Evolutionary conservation across 2,329 filamentous ascomycete genomes (phyloP), one percentile per base, ranked within the genome.

Genomic region (Fusarium duplospermum): DNA sequence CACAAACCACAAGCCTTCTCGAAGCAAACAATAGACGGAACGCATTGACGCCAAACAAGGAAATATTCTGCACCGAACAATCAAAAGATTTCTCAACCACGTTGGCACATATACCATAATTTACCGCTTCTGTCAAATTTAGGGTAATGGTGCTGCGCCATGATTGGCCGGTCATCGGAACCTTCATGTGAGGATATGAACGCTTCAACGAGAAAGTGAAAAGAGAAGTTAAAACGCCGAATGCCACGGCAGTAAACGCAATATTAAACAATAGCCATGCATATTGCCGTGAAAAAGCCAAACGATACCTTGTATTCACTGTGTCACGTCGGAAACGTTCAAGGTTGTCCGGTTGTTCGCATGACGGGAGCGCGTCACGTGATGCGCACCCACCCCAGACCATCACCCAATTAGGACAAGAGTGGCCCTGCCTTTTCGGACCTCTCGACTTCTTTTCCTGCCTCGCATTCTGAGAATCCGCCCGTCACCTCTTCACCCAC

Each of bases 381-480:
- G 47, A 52, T 31, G 11, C 47, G 47, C 47, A 52, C 27, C 47
- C 47, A 52, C 47, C 47, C 47, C 47, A 52, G 47, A 29, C 47
- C 47, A 52, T 52, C 47, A 52, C 47, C 47, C 47, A 52, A 52
- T 52, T 52, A 52, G 47, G 47, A 52, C 47, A 52, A 31, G 47
- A 52, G 47, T 52, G 47, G 47, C 47, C 47, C 47, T 52, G 47
- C 47, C 47, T 52, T 52, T 63, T 52, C 42, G 40, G 70, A 71
- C 70, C 70, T 73, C 67, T 69, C 65, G 61, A 52, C 66, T 67
- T 64, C 71, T 52, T 52, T 52, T 52, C 71, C 77, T 78, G 76
- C 80, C 73, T 82, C 81, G 81, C 82, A 82, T 83, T 83, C 83
- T 84, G 71, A 69, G 71, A 65, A 61, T 82, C 82, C 80, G 79